These are phyloP conservation scores for Aureobasidium sp. DNA, from an alignment of 2,329 filamentous ascomycete species.

Conservation along the genomic window DNA sequence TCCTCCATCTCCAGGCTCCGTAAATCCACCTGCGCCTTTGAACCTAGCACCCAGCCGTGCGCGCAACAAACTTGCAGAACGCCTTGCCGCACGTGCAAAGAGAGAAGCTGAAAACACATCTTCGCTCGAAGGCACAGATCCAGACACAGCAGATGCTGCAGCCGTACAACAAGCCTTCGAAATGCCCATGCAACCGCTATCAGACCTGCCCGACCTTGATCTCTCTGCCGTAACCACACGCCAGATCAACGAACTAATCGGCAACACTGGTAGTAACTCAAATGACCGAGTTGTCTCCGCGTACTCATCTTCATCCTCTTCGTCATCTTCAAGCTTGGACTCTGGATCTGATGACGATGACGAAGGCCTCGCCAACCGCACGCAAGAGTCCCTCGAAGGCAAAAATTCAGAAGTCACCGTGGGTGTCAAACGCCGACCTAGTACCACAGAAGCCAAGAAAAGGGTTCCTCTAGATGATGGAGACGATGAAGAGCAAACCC, in stretches of 20 bases:
- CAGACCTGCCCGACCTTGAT: slow-evolving; percentile 41
- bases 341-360: slow-evolving; percentile 22
- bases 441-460: slow-evolving; percentile 30
- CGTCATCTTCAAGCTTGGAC: slow-evolving; percentile 39
- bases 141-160: slow-evolving; percentile 26
- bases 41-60: slow-evolving; percentile 83
- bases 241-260: slow-evolving; percentile 31
- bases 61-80: slow-evolving; percentile 80
- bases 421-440: slow-evolving; percentile 23
- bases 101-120: slow-evolving; percentile 23
- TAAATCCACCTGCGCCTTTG: slow-evolving; percentile 52
- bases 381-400: slow-evolving; percentile 21
- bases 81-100: slow-evolving; percentile 53
- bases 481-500: background rate
- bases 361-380: slow-evolving; percentile 7
- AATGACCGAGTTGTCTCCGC: slow-evolving; percentile 25
- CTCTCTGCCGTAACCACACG: background rate
- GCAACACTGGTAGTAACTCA: slow-evolving; percentile 20
- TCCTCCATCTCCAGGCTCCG: slow-evolving; percentile 5
- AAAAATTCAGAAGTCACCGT: slow-evolving; percentile 11
- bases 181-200: slow-evolving; percentile 25
- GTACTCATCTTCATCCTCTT: slow-evolving; percentile 48
- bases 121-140: slow-evolving; percentile 19
- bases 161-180: slow-evolving; percentile 26
- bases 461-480: slow-evolving; percentile 21